Percentiles rank a stretch among this genome's conserved stretches.
Evolutionary conservation across 2,329 filamentous ascomycete genomes (phyloP).

Genomic region (Alternaria triticina): DNA sequence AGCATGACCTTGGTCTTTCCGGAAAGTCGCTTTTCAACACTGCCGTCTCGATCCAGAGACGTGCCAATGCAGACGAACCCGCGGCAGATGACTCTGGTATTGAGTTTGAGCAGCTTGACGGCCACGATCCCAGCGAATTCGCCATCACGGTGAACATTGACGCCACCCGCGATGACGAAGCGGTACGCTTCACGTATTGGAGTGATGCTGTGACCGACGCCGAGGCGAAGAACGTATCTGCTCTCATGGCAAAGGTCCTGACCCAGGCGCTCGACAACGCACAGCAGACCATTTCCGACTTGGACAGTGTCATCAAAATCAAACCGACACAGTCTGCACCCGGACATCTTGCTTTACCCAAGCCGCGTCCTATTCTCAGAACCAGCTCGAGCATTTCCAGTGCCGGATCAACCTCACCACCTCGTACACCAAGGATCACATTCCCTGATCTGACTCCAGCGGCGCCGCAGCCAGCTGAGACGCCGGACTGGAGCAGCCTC

Average conservation of each 20-base stretch:
- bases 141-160: conserved; percentile 44
- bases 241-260: conserved; percentile 35
- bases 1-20: conserved; percentile 50
- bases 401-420: conserved; percentile 19
- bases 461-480: conserved; percentile 5
- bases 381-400: conserved; percentile 6
- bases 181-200: conserved; percentile 42
- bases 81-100: conserved; percentile 13
- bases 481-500: conserved; percentile 36
- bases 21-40: conserved; percentile 55
- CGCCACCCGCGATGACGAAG: conserved; percentile 37
- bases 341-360: conserved; percentile 6
- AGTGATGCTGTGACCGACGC: conserved; percentile 37
- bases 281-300: conserved; percentile 33
- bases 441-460: conserved; percentile 13
- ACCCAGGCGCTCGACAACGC: conserved; percentile 26
- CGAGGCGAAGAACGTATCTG: conserved; percentile 35
- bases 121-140: conserved; percentile 42
- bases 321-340: conserved; percentile 5
- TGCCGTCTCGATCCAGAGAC: conserved; percentile 49
- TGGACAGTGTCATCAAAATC: conserved; percentile 26
- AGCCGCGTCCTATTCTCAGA: conserved; percentile 7
- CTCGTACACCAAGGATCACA: conserved; percentile 21
- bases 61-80: conserved; percentile 14
- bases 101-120: conserved; percentile 39